Percentiles rank a stretch among this genome's conserved stretches.
phyloP scores from a whole-genome alignment of 176 grass and related monocot genomes.

The Tillandsia leiboldiana region DNA sequence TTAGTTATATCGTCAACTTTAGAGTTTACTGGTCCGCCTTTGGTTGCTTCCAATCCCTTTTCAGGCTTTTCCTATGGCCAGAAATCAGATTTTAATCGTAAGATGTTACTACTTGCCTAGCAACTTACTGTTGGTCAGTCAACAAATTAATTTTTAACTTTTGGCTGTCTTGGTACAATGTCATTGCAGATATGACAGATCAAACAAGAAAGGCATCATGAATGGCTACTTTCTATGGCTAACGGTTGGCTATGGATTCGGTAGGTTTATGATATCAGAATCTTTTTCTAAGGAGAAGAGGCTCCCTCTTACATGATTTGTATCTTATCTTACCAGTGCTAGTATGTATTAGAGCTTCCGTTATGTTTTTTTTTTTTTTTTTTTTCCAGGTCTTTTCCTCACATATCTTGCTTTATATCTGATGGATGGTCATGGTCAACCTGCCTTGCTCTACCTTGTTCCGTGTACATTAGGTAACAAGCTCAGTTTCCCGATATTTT shows the following conservation, averaged over 20 bases:
- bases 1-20: no score
- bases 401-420: slow-evolving; percentile 78
- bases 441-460: slow-evolving; percentile 81
- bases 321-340: not conserved
- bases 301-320: not conserved
- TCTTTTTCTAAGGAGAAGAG: not conserved
- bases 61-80: no score
- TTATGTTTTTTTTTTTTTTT: not conserved
- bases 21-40: no score
- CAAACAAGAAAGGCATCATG: slow-evolving; percentile 50
- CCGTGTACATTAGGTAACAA: slow-evolving; percentile 78
- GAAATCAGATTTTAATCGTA: no score
- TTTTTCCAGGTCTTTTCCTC: slow-evolving; percentile 66
- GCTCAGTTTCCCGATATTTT: not conserved
- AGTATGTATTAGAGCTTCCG: not conserved
- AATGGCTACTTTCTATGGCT: slow-evolving; percentile 95
- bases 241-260: slow-evolving; percentile 72
- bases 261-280: slow-evolving; percentile 29
- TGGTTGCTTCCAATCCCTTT: no score
- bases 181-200: slow-evolving; percentile 68
- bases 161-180: not conserved
- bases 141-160: not conserved
- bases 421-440: slow-evolving; percentile 89
- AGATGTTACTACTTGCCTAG: not conserved
- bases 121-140: not conserved